A percentile compares a stretch with the other conserved stretches of the same genome.
Evolutionary conservation across 768 basidiomycete species (phyloP).

Genomic region (Arthromyces matolae): DNA sequence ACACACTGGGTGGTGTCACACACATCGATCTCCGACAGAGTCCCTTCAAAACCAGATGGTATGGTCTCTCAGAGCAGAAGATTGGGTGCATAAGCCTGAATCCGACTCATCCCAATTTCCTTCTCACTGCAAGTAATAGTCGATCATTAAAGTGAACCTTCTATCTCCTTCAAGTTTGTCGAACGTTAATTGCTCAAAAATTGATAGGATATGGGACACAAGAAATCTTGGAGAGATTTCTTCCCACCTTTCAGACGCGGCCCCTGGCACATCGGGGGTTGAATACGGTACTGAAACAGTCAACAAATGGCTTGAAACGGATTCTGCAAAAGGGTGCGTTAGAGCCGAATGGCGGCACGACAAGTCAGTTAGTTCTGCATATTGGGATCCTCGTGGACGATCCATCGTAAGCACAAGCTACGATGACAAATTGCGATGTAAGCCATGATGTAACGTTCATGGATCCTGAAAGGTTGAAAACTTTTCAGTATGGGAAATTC

Average conservation of each 20-base stretch:
- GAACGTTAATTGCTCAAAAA: background rate
- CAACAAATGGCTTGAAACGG: conserved; percentile 46
- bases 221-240: conserved; percentile 55
- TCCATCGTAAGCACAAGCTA: conserved; percentile 83
- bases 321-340: conserved; percentile 49
- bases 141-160: conserved; percentile 60
- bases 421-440: conserved; percentile 72
- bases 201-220: conserved; percentile 71
- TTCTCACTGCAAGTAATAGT: conserved; percentile 76
- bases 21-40: conserved; percentile 74
- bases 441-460: too few relatives aligned
- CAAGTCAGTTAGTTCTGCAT: conserved; percentile 79
- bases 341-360: conserved; percentile 67
- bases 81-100: conserved; percentile 81
- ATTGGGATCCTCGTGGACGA: conserved; percentile 81
- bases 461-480: too few relatives aligned
- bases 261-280: conserved; percentile 19
- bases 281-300: conserved; percentile 42
- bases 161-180: background rate
- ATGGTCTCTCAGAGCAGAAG: conserved; percentile 65
- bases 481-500: conserved; percentile 73
- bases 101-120: conserved; percentile 58
- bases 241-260: conserved; percentile 27
- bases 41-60: conserved; percentile 52
- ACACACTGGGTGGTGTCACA: conserved; percentile 64